A percentile compares a stretch with the other conserved stretches of the same genome.
Conservation (phyloP, 2,329 filamentous ascomycete genomes). For the Paecilomyces formosus region DNA sequence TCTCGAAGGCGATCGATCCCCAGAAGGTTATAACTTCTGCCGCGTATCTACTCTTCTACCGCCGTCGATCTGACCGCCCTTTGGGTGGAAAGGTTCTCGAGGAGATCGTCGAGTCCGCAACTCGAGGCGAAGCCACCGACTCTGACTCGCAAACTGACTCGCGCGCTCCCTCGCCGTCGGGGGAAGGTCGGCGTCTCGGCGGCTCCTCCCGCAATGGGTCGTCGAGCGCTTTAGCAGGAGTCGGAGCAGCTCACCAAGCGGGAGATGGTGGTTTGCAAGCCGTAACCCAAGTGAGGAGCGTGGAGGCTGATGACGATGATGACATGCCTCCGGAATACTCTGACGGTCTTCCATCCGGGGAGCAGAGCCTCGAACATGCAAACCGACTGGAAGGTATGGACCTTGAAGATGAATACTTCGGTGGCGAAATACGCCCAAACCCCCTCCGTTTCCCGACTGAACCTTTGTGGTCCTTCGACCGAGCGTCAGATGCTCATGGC, state of each 20-base stretch:
- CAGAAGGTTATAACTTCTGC: constrained; percentile 61
- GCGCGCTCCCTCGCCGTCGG: constrained; percentile 49
- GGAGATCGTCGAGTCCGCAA: constrained; percentile 59
- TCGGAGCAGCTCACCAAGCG: constrained; percentile 64
- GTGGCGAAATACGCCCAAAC: constrained; percentile 14
- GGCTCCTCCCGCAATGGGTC: constrained; percentile 82
- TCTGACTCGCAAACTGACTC: constrained; percentile 36
- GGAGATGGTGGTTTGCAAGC: constrained; percentile 53
- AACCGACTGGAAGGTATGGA: constrained; percentile 25
- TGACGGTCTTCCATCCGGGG: constrained; percentile 14
- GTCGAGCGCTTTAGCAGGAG: constrained; percentile 78
- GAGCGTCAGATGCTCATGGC: constrained; percentile 19
- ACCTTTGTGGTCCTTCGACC: constrained; percentile 33
- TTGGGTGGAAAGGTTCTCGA: constrained; percentile 73
- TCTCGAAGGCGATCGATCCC: constrained; percentile 54
- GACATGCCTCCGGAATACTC: constrained; percentile 25
- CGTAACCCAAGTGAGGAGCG: constrained; percentile 28
- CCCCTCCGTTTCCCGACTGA: constrained; percentile 15
- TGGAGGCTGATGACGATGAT: constrained; percentile 17
- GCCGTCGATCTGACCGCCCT: constrained; percentile 67
- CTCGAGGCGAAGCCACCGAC: constrained; percentile 43
- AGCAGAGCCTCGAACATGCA: constrained; percentile 13
- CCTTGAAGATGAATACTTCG: constrained; percentile 19
- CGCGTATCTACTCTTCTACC: constrained; percentile 94
- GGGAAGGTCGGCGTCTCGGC: constrained; percentile 84